Evolutionary conservation across 805 yeast species (phyloP).

Genomic region (Teunomyces funiuensis): DNA sequence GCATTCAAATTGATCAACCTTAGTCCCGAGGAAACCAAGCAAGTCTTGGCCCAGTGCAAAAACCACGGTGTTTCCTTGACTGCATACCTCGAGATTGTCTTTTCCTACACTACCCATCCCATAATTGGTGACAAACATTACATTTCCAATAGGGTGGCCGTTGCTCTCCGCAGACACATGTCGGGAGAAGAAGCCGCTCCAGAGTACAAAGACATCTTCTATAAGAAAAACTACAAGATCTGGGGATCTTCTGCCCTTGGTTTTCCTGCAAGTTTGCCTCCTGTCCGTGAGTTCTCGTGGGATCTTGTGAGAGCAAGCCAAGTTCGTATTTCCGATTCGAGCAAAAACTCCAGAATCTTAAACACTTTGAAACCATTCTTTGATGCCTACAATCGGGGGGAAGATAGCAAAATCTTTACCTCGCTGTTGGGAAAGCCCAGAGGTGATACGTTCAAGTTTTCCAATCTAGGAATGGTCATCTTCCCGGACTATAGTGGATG

Average conservation of each 20-base stretch:
- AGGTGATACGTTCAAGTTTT: slow-evolving; percentile 33
- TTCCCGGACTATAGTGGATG: slow-evolving; percentile 20
- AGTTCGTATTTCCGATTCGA: slow-evolving; percentile 16
- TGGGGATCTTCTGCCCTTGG: slow-evolving; percentile 35
- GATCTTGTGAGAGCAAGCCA: slow-evolving; percentile 24
- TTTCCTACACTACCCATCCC: slow-evolving; percentile 28
- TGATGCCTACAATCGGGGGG: slow-evolving; percentile 13
- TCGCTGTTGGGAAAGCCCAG: slow-evolving; percentile 22
- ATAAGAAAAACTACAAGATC: slow-evolving; percentile 20
- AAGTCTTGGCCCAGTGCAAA: slow-evolving; percentile 28
- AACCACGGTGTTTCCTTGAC: slow-evolving; percentile 32
- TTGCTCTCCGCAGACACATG: slow-evolving; percentile 32
- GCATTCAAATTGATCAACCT: slow-evolving; percentile 30
- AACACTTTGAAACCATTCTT: slow-evolving; percentile 21
- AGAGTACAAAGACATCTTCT: slow-evolving; percentile 18
- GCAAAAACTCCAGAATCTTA: slow-evolving; percentile 23
- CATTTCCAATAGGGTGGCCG: slow-evolving; percentile 28
- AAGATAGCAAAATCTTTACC: slow-evolving; percentile 22
- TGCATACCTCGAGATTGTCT: slow-evolving; percentile 25
- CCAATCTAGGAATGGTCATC: slow-evolving; percentile 35
- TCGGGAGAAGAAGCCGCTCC: slow-evolving; percentile 11
- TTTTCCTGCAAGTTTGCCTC: slow-evolving; percentile 32
- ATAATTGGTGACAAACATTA: slow-evolving; percentile 25
- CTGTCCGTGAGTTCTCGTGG: slow-evolving; percentile 34
- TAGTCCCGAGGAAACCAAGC: slow-evolving; percentile 21